A percentile compares a stretch with the other conserved stretches of the same genome.
Evolutionary conservation across 345 rosid genomes (phyloP).

Genomic region (Brassica juncea): DNA sequence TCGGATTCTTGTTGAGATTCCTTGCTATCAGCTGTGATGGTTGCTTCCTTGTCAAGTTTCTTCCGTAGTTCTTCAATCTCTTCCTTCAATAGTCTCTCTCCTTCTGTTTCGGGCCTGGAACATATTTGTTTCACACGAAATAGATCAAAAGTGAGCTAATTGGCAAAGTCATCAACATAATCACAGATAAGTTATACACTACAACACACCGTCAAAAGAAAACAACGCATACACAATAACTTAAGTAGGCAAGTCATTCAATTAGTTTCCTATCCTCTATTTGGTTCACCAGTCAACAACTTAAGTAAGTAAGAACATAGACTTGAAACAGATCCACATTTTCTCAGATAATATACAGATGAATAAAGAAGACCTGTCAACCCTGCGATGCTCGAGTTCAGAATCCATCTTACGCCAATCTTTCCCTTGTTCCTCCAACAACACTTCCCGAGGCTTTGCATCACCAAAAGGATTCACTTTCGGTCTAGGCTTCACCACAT

Average conservation of each 20-base stretch:
- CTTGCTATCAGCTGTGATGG: constrained; percentile 34
- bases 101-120: constrained; percentile 86
- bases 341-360: neutral
- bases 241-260: neutral
- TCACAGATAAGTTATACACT: neutral
- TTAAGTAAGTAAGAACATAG: neutral
- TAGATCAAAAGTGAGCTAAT: neutral
- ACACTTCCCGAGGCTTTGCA: constrained; percentile 92
- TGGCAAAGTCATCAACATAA: neutral
- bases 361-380: constrained; percentile 54
- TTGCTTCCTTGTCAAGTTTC: constrained; percentile 50
- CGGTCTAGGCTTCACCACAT: constrained; percentile 66
- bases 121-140: neutral
- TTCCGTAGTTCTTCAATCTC: constrained; percentile 60
- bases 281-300: neutral
- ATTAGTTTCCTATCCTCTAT: neutral
- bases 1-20: constrained; percentile 46
- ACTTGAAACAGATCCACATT: neutral
- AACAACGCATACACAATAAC: neutral
- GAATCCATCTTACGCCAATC: constrained; percentile 94
- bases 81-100: constrained; percentile 69
- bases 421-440: constrained; percentile 82
- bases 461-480: constrained; percentile 95
- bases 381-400: constrained; percentile 80
- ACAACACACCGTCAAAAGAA: constrained; percentile 4